A percentile compares a stretch with the other conserved stretches of the same genome.
Evolutionary conservation across 495 filamentous ascomycete species (phyloP).

Genomic region (Aspergillus baeticus): DNA sequence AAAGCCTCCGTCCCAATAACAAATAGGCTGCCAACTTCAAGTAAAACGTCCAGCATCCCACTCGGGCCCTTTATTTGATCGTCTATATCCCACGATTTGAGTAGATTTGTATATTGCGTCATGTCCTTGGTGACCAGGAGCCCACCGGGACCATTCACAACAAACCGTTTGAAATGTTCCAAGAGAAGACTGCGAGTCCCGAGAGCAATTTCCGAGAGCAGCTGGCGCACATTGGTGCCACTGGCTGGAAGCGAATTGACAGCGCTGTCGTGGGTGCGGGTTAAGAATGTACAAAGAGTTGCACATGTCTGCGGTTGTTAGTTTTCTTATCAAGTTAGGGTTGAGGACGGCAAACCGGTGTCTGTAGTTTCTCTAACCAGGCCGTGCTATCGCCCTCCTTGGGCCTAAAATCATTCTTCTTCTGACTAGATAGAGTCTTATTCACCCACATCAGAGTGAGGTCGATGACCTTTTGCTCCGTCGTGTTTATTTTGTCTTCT

Average conservation of each 20-base stretch:
- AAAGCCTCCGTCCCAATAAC: conserved; percentile 90
- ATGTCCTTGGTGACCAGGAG: conserved; percentile 97
- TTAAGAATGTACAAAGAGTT: conserved; percentile 73
- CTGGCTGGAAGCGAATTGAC: conserved; percentile 67
- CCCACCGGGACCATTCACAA: conserved; percentile 85
- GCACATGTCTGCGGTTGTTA: conserved; percentile 60
- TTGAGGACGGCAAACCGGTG: conserved; percentile 55
- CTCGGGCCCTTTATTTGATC: conserved; percentile 56
- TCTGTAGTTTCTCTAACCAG: conserved; percentile 80
- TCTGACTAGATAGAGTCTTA: conserved; percentile 74
- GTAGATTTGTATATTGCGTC: conserved; percentile 79
- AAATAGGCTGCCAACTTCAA: conserved; percentile 95
- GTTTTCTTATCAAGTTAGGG: no score
- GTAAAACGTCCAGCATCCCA: conserved; percentile 73
- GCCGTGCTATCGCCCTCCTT: conserved; percentile 74
- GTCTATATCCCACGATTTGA: conserved; percentile 78
- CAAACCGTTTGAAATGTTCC: conserved; percentile 92
- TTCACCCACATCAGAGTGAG: conserved; percentile 75
- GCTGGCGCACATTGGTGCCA: conserved; percentile 69
- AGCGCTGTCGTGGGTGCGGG: conserved; percentile 57
- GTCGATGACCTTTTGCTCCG: conserved; percentile 84
- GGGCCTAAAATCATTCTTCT: conserved; percentile 90
- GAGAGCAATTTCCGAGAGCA: conserved; percentile 82
- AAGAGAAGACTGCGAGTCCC: conserved; percentile 75
- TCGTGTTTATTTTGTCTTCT: conserved; percentile 83